These are phyloP conservation scores for Beta corolliflora DNA, from an alignment of 179 eudicot species.

Conservation along the genomic window DNA sequence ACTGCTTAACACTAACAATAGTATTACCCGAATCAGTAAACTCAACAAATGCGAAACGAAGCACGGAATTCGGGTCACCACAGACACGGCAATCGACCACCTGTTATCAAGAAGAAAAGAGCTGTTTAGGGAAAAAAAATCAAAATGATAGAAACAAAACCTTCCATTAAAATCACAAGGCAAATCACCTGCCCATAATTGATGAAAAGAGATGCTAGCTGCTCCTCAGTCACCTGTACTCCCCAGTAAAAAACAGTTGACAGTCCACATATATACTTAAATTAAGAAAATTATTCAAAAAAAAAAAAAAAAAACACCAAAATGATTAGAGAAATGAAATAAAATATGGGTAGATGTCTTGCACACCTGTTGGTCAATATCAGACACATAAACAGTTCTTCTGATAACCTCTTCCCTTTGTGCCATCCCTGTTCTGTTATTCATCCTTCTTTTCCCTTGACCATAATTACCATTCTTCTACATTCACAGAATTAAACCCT, in stretches of 20 bases:
- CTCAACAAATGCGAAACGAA: constrained; percentile 61
- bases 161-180: background rate
- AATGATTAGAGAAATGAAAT: background rate
- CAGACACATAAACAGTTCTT: constrained; percentile 96
- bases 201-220: constrained; percentile 71
- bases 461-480: constrained; percentile 58
- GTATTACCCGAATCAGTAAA: constrained; percentile 57
- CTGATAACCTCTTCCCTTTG: constrained; percentile 86
- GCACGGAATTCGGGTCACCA: constrained; percentile 60
- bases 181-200: constrained; percentile 68
- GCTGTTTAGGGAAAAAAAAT: background rate
- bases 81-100: constrained; percentile 61
- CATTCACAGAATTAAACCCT: background rate
- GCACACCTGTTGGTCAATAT: constrained; percentile 89
- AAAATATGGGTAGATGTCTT: background rate
- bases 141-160: constrained; percentile 15
- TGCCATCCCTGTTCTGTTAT: constrained; percentile 78
- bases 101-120: background rate
- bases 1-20: background rate
- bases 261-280: no score
- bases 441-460: constrained; percentile 68
- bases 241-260: constrained; percentile 28
- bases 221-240: constrained; percentile 84
- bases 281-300: no score
- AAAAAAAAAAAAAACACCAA: background rate